These are phyloP conservation scores for Microdochium nivale DNA, from an alignment of 2,329 filamentous ascomycete species.

Conservation along the genomic window DNA sequence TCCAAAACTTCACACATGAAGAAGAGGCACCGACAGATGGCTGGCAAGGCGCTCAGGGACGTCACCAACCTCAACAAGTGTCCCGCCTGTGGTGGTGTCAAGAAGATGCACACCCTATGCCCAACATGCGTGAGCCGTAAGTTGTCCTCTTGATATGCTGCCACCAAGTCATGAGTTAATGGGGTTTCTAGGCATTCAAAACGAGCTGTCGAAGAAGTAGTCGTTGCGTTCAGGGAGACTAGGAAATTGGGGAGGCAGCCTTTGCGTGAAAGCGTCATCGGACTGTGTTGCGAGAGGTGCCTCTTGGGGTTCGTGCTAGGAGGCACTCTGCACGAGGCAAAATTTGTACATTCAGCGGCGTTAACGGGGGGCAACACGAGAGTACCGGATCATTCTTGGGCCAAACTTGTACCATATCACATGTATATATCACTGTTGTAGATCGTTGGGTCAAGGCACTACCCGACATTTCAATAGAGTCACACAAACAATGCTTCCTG, in stretches of 20 bases:
- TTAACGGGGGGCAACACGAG: background rate
- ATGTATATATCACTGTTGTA: background rate
- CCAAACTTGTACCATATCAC: background rate
- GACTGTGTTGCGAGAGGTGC: background rate
- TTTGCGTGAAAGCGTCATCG: background rate
- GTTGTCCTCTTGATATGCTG: slow-evolving; percentile 17
- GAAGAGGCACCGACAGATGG: slow-evolving; percentile 88
- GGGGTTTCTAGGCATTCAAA: background rate
- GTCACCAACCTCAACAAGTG: slow-evolving; percentile 81
- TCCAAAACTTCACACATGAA: slow-evolving; percentile 98
- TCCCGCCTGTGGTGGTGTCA: slow-evolving; percentile 77
- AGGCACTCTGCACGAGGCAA: background rate
- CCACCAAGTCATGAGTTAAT: background rate
- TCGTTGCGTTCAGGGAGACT: background rate
- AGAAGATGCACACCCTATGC: slow-evolving; percentile 84
- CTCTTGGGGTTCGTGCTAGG: background rate
- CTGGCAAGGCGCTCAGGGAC: slow-evolving; percentile 90
- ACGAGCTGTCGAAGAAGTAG: slow-evolving; percentile 6
- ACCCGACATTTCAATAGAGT: too few relatives aligned
- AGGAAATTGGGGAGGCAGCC: background rate
- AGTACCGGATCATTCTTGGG: background rate
- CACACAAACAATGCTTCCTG: too few relatives aligned
- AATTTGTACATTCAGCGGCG: background rate
- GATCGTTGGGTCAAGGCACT: background rate
- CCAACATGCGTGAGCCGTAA: slow-evolving; percentile 77